A percentile compares a stretch with the other conserved stretches of the same genome.
These are phyloP conservation scores for Flaveria bidentis DNA, from an alignment of 129 eudicot species.

Conservation along the genomic window DNA sequence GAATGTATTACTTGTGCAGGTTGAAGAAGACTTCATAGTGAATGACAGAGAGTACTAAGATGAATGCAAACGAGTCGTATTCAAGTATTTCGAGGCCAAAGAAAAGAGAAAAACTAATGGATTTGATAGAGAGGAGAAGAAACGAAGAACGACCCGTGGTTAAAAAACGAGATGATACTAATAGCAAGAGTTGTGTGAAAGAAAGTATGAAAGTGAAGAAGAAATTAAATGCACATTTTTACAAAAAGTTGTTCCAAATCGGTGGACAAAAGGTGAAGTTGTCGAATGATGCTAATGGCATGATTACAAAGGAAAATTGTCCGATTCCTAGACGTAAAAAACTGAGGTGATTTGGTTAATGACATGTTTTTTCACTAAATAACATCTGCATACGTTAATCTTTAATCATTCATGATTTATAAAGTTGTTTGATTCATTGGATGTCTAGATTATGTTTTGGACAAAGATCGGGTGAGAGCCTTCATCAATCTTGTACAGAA, in stretches of 20 bases:
- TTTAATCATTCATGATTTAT: conserved; percentile 7
- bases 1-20: background rate
- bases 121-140: background rate
- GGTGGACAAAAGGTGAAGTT: conserved; percentile 5
- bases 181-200: background rate
- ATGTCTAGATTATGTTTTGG: conserved; percentile 32
- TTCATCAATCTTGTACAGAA: conserved; percentile 36
- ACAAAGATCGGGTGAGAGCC: conserved; percentile 43
- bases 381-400: background rate
- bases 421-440: conserved; percentile 30
- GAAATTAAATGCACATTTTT: conserved; percentile 19
- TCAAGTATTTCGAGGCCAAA: conserved; percentile 8
- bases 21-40: conserved; percentile 1
- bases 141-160: background rate
- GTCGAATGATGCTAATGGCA: conserved; percentile 15
- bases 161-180: background rate
- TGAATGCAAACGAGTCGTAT: background rate
- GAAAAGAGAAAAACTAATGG: conserved; percentile 5
- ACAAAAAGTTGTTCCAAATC: conserved; percentile 18
- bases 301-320: conserved; percentile 1
- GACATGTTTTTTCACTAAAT: background rate
- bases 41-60: background rate
- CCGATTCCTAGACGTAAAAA: conserved; percentile 17
- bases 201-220: conserved; percentile 7
- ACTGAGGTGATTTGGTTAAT: conserved; percentile 6